Base-by-base conservation (phyloP, 768 basidiomycete species). In the Lenzites betulinus region DNA sequence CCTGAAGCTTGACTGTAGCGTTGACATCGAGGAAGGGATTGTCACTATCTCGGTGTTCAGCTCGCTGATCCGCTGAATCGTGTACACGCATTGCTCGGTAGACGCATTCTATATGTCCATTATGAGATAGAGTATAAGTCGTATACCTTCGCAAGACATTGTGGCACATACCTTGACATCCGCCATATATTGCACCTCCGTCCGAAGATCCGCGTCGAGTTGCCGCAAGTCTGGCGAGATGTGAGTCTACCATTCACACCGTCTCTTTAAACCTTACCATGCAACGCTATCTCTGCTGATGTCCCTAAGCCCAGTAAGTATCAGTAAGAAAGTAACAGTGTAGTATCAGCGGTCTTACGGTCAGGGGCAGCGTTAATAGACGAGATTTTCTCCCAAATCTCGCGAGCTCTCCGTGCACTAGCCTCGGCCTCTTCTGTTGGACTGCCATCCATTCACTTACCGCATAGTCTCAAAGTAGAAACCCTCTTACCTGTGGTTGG, bases 31-130 rank as follows among this genome's bases (percentile, higher is more conserved):
- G 1, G 82, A 74, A 6, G 93, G 92, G 2, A 97, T 75, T 39
- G 86, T 79, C 1, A 94, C 83, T 39, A 98, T 82, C 58, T 89
- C 87, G 60, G 86, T 87, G 73, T 98, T 97, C 35, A 97, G 78
- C 15, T 77, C 70, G 61, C 92, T 90, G 62, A 97, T 90, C 57
- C 83, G 85, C 39, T 89, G 87, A 7, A 98, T 79, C 16, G 82
- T 78, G 11, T 78, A 72, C 25, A 97, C 74, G 64, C 80, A 85
- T 68, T 86, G 85, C 50, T 82, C 82, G 1, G 89, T 92, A 67
- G 85, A 89, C 6, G 81, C 76, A 66, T 93, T 93, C 89, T 33
- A 33, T 33, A 33, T 4, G 11, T 93, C 2, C 20, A 28, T 6
- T 39, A 44, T 7, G 18, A 30, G 13, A 7, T 13, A 6, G 39